phyloP scores from a whole-genome alignment of 2,329 filamentous ascomycete species.

The Monilinia fructigena region DNA sequence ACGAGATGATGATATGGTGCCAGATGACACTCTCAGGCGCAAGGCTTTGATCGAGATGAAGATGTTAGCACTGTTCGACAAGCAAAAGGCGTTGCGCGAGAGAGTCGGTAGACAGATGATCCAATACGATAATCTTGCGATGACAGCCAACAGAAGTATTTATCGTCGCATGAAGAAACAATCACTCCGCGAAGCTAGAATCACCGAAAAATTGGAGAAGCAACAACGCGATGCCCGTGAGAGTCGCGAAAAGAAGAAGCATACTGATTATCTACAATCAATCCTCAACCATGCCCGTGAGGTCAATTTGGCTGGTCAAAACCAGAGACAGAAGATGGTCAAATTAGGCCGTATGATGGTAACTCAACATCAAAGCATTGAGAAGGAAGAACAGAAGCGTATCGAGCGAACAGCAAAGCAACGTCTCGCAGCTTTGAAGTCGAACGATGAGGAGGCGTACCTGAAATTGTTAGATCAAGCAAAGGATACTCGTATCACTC shows the following conservation, averaged over 20 bases:
- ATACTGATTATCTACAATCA: conserved; percentile 84
- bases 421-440: conserved; percentile 97
- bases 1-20: conserved; percentile 63
- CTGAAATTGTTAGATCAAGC: conserved; percentile 96
- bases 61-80: conserved; percentile 80
- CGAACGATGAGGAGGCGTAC: conserved; percentile 98
- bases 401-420: conserved; percentile 98
- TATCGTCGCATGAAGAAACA: conserved; percentile 98
- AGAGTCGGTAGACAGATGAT: conserved; percentile 90
- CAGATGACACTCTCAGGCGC: conserved; percentile 80
- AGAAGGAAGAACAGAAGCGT: conserved; percentile 98
- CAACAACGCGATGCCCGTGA: conserved; percentile 96
- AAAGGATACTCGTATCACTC: conserved; percentile 98
- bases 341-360: conserved; percentile 91
- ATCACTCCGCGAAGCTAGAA: conserved; percentile 87
- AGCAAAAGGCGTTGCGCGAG: conserved; percentile 82
- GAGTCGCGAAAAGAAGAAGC: conserved; percentile 96
- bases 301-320: conserved; percentile 64
- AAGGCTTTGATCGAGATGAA: conserved; percentile 96
- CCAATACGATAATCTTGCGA: conserved; percentile 91
- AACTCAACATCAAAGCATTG: conserved; percentile 88
- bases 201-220: conserved; percentile 98
- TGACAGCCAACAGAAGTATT: conserved; percentile 89
- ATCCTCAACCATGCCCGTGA: conserved; percentile 81
- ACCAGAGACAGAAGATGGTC: conserved; percentile 71